Evolutionary conservation across 345 rosid species (phyloP), one percentile per base, ranked within the genome.

Genomic region (Brassica rapa): DNA sequence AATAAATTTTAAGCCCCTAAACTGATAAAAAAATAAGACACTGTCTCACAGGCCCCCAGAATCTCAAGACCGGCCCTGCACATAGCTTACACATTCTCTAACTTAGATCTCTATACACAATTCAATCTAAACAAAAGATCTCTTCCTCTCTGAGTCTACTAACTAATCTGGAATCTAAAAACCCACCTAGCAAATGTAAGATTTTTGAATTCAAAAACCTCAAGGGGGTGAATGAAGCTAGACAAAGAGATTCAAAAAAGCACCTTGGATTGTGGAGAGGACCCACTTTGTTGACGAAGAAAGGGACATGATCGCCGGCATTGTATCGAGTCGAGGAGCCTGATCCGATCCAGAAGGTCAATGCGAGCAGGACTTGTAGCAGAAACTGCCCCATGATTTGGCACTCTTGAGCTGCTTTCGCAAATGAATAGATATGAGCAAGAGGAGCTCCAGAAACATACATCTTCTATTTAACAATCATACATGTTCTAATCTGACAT

Each of bases 201-300:
- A 46, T 4, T 46, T 12, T 46, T 19, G 67, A 39, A 71, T 59
- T 35, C 1, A 33, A 7, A 62, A 66, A 23, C 41, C 41, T n/a
- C 62, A 8, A 69, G 24, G 5, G 62, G 21, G 19, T 19, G 19
- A 19, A 19, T 23, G 57, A 43, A 67, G 71, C 23, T 0, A 46
- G 71, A 14, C 39, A 21, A 7, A 46, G 71, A 46, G 60, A 15
- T 29, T 8, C 2, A n/a, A 37, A 57, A 24, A 57, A 21, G 12
- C 1, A 88, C 97, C 92, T 89, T 83, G 95, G 98, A 81, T 89
- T 93, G 84, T 86, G 83, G 62, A 91, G 84, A 41, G 97, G 95
- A 51, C 93, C 95, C 39, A 87, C 86, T 85, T 86, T 88, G 88
- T 91, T 93, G 82, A 82, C 97, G 79, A 87, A 88, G 6, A 91